Base-by-base conservation (phyloP, 164 flowering plant species). In the Stephania yunnanensis region DNA sequence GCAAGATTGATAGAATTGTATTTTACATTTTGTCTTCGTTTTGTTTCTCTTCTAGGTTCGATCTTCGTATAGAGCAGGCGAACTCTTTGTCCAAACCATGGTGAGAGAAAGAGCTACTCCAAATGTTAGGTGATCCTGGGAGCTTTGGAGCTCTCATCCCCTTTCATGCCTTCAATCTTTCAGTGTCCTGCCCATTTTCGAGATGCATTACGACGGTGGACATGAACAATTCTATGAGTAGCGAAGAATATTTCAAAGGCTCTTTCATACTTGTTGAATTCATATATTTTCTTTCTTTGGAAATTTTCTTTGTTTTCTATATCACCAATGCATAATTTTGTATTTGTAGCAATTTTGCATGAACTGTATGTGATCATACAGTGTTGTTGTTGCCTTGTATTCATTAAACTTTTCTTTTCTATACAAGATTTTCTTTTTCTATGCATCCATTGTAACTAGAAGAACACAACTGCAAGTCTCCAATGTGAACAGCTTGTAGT, bases 31-130 rank as follows among this genome's bases (percentile, higher is more conserved):
- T 4, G 42, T 36, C 42, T 36, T 50, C 12, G 73, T n/a, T 15
- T 71, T 68, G 61, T 4, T 48, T 68, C 36, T 46, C 76, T 64
- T 52, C 20, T 45, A 93, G 96, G 98, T 91, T 70, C 89, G 98
- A 63, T 93, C 97, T 13, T 93, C 98, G 3, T 93, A 93, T 50
- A 83, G 98, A 76, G 98, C 97, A 65, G 98, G 98, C 12, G 98
- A 93, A 84, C 91, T 93, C 66, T 93, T 92, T 81, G 92, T 93
- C 15, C 70, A 89, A 86, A 86, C 91, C 13, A 92, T 93, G 89
- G 89, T 93, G 73, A 87, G 78, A 80, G 91, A 88, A 78, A 87
- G 75, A 73, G 81, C 82, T 11, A 73, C 10, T 12, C 50, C 10
- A 19, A 66, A 15, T 68, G 64, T 77, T 22, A 70, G 61, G 6